A percentile compares a stretch with the other conserved stretches of the same genome.
phyloP scores from a whole-genome alignment of 139 green algal species.

The Chlorella ohadii region DNA sequence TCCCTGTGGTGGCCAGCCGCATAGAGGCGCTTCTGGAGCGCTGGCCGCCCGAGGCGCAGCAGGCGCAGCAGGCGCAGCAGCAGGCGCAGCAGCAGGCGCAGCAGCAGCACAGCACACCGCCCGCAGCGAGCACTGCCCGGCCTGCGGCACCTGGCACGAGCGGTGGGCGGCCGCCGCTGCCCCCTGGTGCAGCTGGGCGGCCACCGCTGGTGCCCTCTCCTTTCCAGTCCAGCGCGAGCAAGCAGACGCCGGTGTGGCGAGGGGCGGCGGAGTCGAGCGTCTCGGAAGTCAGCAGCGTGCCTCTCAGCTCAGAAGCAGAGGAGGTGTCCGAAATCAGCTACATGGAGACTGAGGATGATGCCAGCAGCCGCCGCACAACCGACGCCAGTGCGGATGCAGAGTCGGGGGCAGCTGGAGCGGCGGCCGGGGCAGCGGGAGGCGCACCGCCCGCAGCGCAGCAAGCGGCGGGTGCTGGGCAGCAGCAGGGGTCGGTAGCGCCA shows the following conservation, averaged over 20 bases:
- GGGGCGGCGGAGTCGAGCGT: not conserved
- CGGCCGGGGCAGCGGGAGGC: not conserved
- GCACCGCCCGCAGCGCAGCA: not conserved
- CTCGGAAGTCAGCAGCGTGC: slow-evolving; percentile 8
- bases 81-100: not conserved
- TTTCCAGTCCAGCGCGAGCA: slow-evolving; percentile 5
- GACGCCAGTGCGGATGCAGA: not conserved
- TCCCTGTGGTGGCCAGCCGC: slow-evolving; percentile 31
- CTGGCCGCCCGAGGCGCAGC: slow-evolving; percentile 4
- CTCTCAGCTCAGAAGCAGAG: not conserved
- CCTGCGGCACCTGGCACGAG: not conserved
- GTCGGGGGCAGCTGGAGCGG: not conserved
- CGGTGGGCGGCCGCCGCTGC: not conserved
- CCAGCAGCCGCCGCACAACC: not conserved
- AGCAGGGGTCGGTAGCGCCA: not conserved
- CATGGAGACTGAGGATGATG: not conserved
- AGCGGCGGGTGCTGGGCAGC: not conserved
- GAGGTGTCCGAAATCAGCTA: not conserved
- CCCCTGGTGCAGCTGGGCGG: not conserved
- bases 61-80: not conserved
- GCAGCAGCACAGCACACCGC: not conserved
- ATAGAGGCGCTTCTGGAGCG: slow-evolving; percentile 46
- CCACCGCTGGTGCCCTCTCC: not conserved
- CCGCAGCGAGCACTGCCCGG: not conserved
- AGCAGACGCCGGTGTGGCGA: not conserved